Percentiles rank a stretch among this genome's conserved stretches.
Conservation (phyloP, 768 basidiomycete species). For the Fomitopsis pulvina region DNA sequence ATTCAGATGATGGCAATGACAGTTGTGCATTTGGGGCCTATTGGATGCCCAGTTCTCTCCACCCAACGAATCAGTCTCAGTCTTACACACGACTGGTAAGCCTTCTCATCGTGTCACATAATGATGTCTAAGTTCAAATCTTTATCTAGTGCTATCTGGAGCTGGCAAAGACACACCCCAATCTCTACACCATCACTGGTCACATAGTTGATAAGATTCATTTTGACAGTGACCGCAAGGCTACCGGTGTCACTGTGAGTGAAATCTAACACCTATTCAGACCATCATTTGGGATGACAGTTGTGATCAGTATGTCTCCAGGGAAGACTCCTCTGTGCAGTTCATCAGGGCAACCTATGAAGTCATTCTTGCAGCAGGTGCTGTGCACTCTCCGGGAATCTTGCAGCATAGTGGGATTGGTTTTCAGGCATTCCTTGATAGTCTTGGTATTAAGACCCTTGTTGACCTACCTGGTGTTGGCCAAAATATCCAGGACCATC, state of each 20-base stretch:
- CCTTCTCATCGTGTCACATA: neutral
- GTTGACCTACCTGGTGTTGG: slow-evolving; percentile 37
- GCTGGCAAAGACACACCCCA: neutral
- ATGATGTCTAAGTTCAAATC: neutral
- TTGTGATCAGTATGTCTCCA: neutral
- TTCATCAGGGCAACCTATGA: neutral
- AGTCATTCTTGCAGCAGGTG: neutral
- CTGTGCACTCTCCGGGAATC: neutral
- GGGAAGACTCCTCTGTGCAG: neutral
- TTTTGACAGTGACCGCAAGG: neutral
- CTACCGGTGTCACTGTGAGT: neutral
- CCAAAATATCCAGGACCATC: slow-evolving; percentile 6
- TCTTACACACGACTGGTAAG: neutral
- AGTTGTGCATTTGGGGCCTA: neutral
- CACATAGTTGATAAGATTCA: neutral
- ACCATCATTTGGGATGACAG: too few relatives aligned
- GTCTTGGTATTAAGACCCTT: slow-evolving; percentile 22
- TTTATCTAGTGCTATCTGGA: neutral
- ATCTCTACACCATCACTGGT: neutral
- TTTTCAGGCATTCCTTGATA: slow-evolving; percentile 21
- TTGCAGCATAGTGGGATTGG: slow-evolving; percentile 28
- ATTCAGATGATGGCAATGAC: neutral
- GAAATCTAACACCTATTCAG: too few relatives aligned
- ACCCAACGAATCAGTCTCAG: neutral
- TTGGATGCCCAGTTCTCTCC: neutral